Base-by-base conservation (phyloP, 1,139 yeast genomes). In the Taphrina pruni region DNA sequence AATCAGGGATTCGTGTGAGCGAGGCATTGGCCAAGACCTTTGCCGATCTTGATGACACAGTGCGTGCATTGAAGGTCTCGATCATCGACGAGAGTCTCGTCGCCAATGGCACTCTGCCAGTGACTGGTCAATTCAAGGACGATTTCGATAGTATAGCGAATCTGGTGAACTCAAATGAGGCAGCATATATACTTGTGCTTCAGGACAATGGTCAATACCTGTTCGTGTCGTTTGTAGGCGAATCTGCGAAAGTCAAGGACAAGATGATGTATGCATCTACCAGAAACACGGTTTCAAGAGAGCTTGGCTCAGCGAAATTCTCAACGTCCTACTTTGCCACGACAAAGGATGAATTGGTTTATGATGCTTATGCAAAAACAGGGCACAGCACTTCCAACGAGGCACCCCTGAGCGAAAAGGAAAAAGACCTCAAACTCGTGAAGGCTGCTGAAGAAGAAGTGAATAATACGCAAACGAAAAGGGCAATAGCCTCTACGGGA, bases 221-320 rank as follows among this genome's bases (percentile, higher is more conserved):
- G 3, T 92, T 94, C 75, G 84, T 92, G 60, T 86, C 95, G 54
- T 93, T 84, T 79, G 94, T 94, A 62, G 98, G 99, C 0, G 97
- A 94, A 77, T 78, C 79, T 62, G 92, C 97, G 12, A 87, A 88
- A 7, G 93, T 94, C 46, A 85, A 93, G 71, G 84, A 86, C 71
- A 94, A 94, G 77, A 94, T 94, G 98, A 82, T 94, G 69, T 95
- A 93, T 78, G 98, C 99, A 2, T 89, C 97, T 1, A 88, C 96
- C 21, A 90, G 90, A 73, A 88, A 86, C 76, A 87, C 95, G 0
- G 79, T 94, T 61, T 79, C 89, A 66, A 85, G 89, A 72, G 87
- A 88, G 72, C 81, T 94, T 66, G 96, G 96, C 11, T 79, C 88
- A 6, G 87, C 85, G 73, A 80, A 83, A 67, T 87, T 92, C 75